These are phyloP conservation scores for Heimioporus sp. DNA, from an alignment of 768 basidiomycete genomes.

Conservation along the genomic window DNA sequence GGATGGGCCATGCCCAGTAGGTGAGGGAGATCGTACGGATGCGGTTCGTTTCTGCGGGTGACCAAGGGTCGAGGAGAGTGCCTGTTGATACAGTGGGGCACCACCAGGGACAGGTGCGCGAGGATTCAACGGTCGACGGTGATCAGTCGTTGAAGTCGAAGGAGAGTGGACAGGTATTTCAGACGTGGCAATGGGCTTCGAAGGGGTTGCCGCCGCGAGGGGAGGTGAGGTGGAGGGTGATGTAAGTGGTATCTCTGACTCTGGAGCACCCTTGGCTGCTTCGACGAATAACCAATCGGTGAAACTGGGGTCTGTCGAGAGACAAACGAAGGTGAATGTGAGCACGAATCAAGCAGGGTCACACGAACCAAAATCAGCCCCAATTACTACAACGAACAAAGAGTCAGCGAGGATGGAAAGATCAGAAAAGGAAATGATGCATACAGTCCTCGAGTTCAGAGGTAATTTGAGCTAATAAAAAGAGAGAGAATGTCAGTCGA, in stretches of 20 bases:
- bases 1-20: constrained; percentile 61
- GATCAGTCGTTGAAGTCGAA: constrained; percentile 11
- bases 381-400: constrained; percentile 51
- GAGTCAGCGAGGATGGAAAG: constrained; percentile 13
- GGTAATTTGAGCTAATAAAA: constrained; percentile 86
- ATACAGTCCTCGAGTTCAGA: constrained; percentile 80
- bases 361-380: constrained; percentile 72
- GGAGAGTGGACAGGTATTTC: constrained; percentile 26
- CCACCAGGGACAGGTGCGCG: constrained; percentile 39
- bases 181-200: constrained; percentile 29
- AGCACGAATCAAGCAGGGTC: background rate
- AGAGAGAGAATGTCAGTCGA: constrained; percentile 7
- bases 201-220: constrained; percentile 19
- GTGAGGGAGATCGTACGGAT: constrained; percentile 62
- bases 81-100: constrained; percentile 65
- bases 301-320: constrained; percentile 67
- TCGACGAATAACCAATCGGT: constrained; percentile 88
- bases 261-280: constrained; percentile 67
- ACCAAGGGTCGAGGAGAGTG: constrained; percentile 57
- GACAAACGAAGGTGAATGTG: background rate
- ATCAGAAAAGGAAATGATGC: constrained; percentile 2
- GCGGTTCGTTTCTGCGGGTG: constrained; percentile 61
- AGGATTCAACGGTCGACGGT: constrained; percentile 41
- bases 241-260: constrained; percentile 42
- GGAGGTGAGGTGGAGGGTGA: constrained; percentile 25